Conservation (phyloP, 2,329 filamentous ascomycete genomes). For the Corynespora cassiicola region DNA sequence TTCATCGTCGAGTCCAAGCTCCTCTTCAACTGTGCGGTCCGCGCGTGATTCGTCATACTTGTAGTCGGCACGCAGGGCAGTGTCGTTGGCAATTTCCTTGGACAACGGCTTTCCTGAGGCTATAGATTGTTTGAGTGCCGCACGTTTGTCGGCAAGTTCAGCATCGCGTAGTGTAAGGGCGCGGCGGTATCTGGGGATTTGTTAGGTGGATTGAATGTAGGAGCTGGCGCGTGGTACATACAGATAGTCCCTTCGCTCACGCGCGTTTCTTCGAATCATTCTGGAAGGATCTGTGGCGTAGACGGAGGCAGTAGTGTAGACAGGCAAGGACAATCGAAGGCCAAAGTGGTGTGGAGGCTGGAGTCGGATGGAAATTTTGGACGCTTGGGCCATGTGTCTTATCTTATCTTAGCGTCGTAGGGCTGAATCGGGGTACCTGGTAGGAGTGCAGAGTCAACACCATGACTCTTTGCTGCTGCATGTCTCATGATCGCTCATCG, state of each 20-base stretch:
- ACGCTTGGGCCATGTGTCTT: slow-evolving; percentile 3
- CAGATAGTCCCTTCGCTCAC: slow-evolving; percentile 84
- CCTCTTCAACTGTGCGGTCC: slow-evolving; percentile 71
- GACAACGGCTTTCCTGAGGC: slow-evolving; percentile 89
- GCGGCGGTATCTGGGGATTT: slow-evolving; percentile 62
- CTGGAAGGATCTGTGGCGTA: slow-evolving; percentile 1
- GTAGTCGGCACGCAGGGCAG: slow-evolving; percentile 81
- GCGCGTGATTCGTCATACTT: slow-evolving; percentile 88
- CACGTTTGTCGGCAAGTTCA: slow-evolving; percentile 89
- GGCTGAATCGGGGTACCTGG: too few relatives aligned
- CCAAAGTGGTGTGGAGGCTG: slow-evolving; percentile 1
- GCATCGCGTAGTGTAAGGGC: slow-evolving; percentile 79
- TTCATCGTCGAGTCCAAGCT: slow-evolving; percentile 83
- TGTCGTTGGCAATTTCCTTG: slow-evolving; percentile 84
- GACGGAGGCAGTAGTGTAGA: background rate
- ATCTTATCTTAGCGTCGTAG: too few relatives aligned
- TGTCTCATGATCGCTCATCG: too few relatives aligned
- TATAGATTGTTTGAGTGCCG: slow-evolving; percentile 83
- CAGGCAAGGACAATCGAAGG: too few relatives aligned
- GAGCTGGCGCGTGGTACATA: slow-evolving; percentile 80
- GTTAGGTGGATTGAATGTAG: background rate
- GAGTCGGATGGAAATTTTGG: slow-evolving; percentile 11
- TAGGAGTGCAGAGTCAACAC: too few relatives aligned
- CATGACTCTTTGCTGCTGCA: too few relatives aligned
- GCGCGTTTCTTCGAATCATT: slow-evolving; percentile 63